Percentiles rank a stretch among this genome's conserved stretches.
Evolutionary conservation across 345 rosid genomes (phyloP).

Genomic region (Citrus unshiu): DNA sequence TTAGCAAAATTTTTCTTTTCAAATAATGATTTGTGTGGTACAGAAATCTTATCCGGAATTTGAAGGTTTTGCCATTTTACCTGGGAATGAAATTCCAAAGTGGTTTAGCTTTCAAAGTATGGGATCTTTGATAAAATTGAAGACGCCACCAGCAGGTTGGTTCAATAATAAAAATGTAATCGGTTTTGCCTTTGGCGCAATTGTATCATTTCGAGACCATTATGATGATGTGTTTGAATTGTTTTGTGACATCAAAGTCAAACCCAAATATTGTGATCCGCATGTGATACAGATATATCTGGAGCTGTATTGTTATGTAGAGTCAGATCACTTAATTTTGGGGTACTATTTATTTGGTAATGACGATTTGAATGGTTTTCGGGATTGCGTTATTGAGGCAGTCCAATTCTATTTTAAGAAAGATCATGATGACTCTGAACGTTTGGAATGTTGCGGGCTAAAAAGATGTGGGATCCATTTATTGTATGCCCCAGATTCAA

Average conservation of each 20-base stretch:
- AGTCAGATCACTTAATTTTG: too few relatives aligned
- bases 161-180: background rate
- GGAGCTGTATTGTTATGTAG: too few relatives aligned
- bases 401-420: too few relatives aligned
- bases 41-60: background rate
- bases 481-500: too few relatives aligned
- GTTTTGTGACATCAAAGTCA: background rate
- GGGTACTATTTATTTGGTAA: too few relatives aligned
- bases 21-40: background rate
- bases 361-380: too few relatives aligned
- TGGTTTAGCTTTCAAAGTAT: too few relatives aligned
- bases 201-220: background rate
- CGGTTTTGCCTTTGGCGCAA: constrained; percentile 2
- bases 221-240: background rate
- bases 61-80: background rate
- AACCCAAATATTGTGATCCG: background rate
- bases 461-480: too few relatives aligned
- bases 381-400: too few relatives aligned
- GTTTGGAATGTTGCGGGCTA: too few relatives aligned
- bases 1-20: background rate
- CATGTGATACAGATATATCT: background rate
- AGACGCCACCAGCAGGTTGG: background rate
- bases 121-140: background rate
- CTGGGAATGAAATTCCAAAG: too few relatives aligned
- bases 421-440: too few relatives aligned